Evolutionary conservation across 805 yeast species (phyloP), one percentile per base, ranked within the genome.

Genomic region (Zygoascus flipseniorum): DNA sequence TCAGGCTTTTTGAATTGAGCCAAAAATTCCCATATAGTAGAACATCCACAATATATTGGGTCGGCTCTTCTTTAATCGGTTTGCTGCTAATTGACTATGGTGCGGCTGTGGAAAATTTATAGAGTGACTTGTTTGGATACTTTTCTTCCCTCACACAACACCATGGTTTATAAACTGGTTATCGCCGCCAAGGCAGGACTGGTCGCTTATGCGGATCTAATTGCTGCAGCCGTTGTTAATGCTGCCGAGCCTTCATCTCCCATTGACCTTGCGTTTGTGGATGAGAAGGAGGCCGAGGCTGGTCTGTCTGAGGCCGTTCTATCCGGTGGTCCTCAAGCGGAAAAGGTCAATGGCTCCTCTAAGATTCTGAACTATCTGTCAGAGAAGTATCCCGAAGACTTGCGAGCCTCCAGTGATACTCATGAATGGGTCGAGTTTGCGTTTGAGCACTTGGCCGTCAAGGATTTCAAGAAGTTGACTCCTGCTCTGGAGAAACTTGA

Each of bases 401-500:
- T 75, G 28, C 52, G 59, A 19, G 62, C 56, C 3, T 63, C 76
- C 39, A 57, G 64, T 43, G 71, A 64, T 18, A 35, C 61, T 18
- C 57, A 54, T 16, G 73, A 76, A 57, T 88, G 95, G 95, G 67
- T 79, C 60, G 74, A 78, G 55, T 76, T 83, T 60, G 88, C 95
- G 31, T 70, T 76, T 60, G 80, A 80, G 53, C 82, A 85, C 63
- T 76, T 89, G 57, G 75, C 83, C 51, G 79, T 85, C 68, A 89
- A 86, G 75, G 92, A 92, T 74, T 93, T 92, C 79, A 88, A 89
- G 75, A 86, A 83, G 63, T 77, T 92, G 56, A 77, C 93, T 43
- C 78, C 75, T 45, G 82, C 85, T 62, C 79, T 92, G 67, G 96
- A 87, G 69, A 78, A 79, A 65, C 76, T 92, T 62, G 97, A 92